Conservation (phyloP, 768 basidiomycete genomes). For the Suillus alpinus region DNA sequence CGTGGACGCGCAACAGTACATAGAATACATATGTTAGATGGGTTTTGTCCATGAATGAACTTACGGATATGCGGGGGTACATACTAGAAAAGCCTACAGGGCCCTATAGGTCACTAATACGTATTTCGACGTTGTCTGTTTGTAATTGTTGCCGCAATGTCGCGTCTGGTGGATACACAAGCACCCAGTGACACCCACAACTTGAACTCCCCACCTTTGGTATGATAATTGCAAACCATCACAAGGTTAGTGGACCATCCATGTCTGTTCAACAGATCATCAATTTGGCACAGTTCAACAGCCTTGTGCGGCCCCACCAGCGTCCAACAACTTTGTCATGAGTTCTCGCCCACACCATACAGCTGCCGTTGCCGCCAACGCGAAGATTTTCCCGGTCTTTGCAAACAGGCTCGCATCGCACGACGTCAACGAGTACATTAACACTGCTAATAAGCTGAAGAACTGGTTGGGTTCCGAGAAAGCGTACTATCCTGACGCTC, state of each 20-base stretch:
- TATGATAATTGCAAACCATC: not conserved
- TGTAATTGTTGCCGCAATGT: not conserved
- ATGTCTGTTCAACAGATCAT: not conserved
- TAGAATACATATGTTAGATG: not conserved
- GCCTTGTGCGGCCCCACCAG: not conserved
- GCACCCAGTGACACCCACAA: not conserved
- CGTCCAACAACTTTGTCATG: not conserved
- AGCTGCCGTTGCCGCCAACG: conserved; percentile 26
- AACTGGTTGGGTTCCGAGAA: conserved; percentile 45
- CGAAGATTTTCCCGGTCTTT: conserved; percentile 37
- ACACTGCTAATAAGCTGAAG: conserved; percentile 35
- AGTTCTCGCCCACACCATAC: conserved; percentile 7
- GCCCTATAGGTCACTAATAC: not conserved
- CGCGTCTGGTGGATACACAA: not conserved
- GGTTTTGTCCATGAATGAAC: not conserved
- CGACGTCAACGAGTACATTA: conserved; percentile 21
- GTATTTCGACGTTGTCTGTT: not conserved
- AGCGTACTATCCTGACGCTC: conserved; percentile 52
- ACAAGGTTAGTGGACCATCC: not conserved
- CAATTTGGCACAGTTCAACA: not conserved
- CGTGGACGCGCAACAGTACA: not conserved
- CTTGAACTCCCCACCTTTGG: not conserved
- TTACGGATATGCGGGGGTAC: not conserved
- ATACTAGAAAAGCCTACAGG: not conserved
- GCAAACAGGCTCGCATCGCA: conserved; percentile 30